Evolutionary conservation across 2,329 filamentous ascomycete genomes (phyloP), one percentile per base, ranked within the genome.

Genomic region (Paracoccidioides brasiliensis): DNA sequence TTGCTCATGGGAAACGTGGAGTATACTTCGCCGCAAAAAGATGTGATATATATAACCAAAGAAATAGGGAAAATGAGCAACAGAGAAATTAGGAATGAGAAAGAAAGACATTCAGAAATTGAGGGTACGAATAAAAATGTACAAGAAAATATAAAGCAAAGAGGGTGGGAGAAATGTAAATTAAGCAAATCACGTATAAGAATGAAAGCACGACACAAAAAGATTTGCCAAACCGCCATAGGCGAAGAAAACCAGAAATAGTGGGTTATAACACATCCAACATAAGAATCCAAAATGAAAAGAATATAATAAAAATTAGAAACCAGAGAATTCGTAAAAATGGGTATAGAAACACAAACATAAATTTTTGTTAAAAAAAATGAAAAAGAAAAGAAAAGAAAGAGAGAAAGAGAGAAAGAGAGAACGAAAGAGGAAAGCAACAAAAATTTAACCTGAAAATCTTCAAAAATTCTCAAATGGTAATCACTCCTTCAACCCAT

Each of bases 401-500:
- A 38, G 9, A 7, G 33, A 35, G n/a, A 46, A 32, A 33, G 44
- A 10, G 12, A 15, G 30, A 48, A 7, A 6, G 3, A 37, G 35
- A 48, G 35, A 32, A 33, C 3, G 7, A 35, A 48, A 33, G 6
- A 48, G 5, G 12, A n/a, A 22, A 22, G 1, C 22, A 22, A 22
- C 22, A 22, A 22, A 22, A 1, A 22, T 22, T 1, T 22, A 22
- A 22, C 22, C 22, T 22, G 22, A 22, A 22, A 22, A 22, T 22
- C 22, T 22, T 9, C n/a, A 8, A 48, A n/a, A 28, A 5, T 14
- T 3, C 30, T 0, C 6, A 46, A 3, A 37, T 6, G n/a, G 7
- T 7, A 22, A 52, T 58, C 54, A 60, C 52, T 81, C 79, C 64
- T 77, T 79, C 60, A 91, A 86, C 5, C 88, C 90, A 65, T 95